Conservation (phyloP, 2,329 filamentous ascomycete genomes). For the Cladosporium sp. region DNA sequence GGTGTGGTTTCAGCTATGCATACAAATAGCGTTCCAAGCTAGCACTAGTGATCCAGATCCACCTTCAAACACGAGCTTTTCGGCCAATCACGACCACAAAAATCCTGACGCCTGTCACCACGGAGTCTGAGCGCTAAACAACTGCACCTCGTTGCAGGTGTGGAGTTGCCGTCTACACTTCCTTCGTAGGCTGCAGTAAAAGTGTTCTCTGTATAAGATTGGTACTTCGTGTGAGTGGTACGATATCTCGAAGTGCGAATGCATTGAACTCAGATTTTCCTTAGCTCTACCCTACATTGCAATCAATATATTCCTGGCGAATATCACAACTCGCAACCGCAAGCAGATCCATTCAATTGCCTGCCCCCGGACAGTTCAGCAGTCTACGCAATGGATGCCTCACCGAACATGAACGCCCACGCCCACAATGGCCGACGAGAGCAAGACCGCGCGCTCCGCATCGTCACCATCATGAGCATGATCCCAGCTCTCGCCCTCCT, state of each 20-base stretch:
- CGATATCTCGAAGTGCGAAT: neutral
- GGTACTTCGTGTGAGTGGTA: neutral
- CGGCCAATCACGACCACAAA: neutral
- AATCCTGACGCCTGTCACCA: slow-evolving; percentile 9
- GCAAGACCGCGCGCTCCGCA: slow-evolving; percentile 22
- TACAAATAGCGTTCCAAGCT: neutral
- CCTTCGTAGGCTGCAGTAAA: slow-evolving; percentile 8
- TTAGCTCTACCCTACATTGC: neutral
- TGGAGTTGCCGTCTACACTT: neutral
- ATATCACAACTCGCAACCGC: neutral
- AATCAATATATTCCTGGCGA: neutral
- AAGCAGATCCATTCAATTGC: neutral
- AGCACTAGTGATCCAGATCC: neutral
- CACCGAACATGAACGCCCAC: neutral
- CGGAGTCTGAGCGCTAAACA: neutral
- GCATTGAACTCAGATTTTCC: neutral
- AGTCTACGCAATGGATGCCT: neutral
- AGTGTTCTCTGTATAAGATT: neutral
- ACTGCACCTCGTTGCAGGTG: neutral
- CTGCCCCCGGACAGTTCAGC: neutral
- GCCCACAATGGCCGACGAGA: neutral
- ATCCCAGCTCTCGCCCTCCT: slow-evolving; percentile 24
- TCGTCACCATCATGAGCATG: slow-evolving; percentile 21
- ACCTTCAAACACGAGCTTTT: neutral
- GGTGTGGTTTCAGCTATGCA: neutral